phyloP scores from a whole-genome alignment of 1,284 basidiomycete genomes.

The Boletus sp. region DNA sequence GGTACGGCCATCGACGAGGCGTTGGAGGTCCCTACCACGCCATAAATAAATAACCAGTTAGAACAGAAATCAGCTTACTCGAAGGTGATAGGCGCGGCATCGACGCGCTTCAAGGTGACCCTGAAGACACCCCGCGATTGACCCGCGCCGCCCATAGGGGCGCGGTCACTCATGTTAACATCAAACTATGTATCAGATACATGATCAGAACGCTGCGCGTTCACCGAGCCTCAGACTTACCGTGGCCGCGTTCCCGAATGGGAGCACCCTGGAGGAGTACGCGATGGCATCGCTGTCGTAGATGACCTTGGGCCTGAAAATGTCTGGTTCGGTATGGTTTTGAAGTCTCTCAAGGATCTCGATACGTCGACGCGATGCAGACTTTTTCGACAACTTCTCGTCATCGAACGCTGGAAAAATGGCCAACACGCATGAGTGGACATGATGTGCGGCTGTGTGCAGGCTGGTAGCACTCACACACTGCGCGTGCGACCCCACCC shows the following conservation, averaged over 20 bases:
- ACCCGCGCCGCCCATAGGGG: conserved; percentile 12
- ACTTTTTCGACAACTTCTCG: conserved; percentile 3
- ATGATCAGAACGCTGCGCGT: neutral
- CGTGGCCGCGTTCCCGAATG: conserved; percentile 25
- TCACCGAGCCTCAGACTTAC: conserved; percentile 10
- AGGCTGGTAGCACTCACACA: conserved; percentile 23
- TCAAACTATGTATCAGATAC: conserved; percentile 25
- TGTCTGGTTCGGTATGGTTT: conserved; percentile 18
- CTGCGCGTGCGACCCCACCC: conserved; percentile 9
- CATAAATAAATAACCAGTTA: neutral
- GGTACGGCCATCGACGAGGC: conserved; percentile 25
- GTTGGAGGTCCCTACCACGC: conserved; percentile 23
- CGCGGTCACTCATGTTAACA: conserved; percentile 31
- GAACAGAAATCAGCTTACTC: conserved; percentile 13
- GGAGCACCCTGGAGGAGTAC: conserved; percentile 30
- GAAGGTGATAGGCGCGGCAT: conserved; percentile 27
- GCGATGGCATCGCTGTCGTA: conserved; percentile 42
- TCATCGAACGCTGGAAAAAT: conserved; percentile 19
- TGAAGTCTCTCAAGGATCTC: conserved; percentile 37
- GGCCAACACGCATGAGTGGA: conserved; percentile 3
- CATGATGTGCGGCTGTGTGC: conserved; percentile 5
- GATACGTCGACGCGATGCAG: conserved; percentile 16
- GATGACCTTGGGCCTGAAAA: conserved; percentile 33
- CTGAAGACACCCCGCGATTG: conserved; percentile 17
- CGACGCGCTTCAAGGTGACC: conserved; percentile 27